Evolutionary conservation across 2,329 filamentous ascomycete genomes (phyloP).

Genomic region (Aureobasidium sp.): DNA sequence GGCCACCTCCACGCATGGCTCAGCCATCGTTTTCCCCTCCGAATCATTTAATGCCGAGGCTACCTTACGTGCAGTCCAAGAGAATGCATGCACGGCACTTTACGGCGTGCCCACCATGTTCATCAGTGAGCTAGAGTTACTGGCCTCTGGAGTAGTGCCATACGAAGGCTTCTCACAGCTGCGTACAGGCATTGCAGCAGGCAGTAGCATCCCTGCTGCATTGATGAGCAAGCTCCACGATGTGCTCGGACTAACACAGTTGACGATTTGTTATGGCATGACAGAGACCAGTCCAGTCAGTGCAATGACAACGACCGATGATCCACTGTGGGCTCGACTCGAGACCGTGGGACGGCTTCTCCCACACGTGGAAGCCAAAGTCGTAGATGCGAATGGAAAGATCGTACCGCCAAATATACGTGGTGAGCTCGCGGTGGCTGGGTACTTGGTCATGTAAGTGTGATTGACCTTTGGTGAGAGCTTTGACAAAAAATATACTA

Average conservation of each 20-base stretch:
- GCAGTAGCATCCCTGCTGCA: slow-evolving; percentile 72
- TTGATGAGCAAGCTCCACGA: slow-evolving; percentile 71
- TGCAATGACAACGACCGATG: slow-evolving; percentile 72
- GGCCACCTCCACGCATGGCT: slow-evolving; percentile 80
- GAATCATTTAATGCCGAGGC: slow-evolving; percentile 79
- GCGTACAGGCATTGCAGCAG: slow-evolving; percentile 85
- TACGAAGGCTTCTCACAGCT: slow-evolving; percentile 38
- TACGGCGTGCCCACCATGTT: slow-evolving; percentile 97
- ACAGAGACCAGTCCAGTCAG: slow-evolving; percentile 73
- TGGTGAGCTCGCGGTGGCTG: slow-evolving; percentile 75
- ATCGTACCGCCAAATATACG: slow-evolving; percentile 56
- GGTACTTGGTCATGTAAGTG: slow-evolving; percentile 70
- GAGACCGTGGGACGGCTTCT: slow-evolving; percentile 70
- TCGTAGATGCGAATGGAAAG: slow-evolving; percentile 58
- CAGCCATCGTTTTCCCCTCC: slow-evolving; percentile 73
- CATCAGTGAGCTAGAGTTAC: slow-evolving; percentile 71
- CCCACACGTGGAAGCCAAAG: slow-evolving; percentile 70
- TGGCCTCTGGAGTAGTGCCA: slow-evolving; percentile 44
- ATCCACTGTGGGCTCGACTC: slow-evolving; percentile 65
- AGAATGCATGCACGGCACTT: slow-evolving; percentile 58
- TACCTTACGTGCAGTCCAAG: slow-evolving; percentile 55
- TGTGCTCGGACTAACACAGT: slow-evolving; percentile 64
- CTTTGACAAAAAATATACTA: background rate
- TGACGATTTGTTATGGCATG: slow-evolving; percentile 96
- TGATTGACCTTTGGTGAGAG: background rate